Base-by-base conservation (phyloP, 192 early-diverging fungal species). In the Linnemannia zychae region DNA sequence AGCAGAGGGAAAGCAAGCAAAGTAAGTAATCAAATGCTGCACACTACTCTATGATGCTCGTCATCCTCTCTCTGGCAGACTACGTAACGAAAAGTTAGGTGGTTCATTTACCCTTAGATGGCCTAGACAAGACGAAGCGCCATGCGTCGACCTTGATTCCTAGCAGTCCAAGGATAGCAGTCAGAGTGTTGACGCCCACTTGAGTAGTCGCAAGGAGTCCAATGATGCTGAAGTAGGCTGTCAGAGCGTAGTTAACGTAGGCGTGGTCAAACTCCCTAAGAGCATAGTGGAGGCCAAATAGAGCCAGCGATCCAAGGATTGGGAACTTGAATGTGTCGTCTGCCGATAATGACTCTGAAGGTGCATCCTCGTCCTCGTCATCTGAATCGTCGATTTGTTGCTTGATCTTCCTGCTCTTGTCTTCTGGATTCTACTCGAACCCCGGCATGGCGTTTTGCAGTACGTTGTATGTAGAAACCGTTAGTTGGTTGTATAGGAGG, bases 301-400 rank as follows among this genome's bases (percentile, higher is more conserved):
- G 83, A n/a, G 90, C 93, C 13, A 81, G 78, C 16, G 97, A 97
- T 28, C 98, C 98, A 52, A 96, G 91, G 4, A 99, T 78, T 6
- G 98, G 98, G 75, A 97, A 96, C 93, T 91, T 91, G 74, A 95
- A 94, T 38, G 98, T 97, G 84, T 98, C 97, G 49, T 92, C 89
- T 1, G 93, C 78, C 2, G 94, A 92, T 67, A 99, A 91, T 50
- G 91, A 91, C 74, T 99, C 98, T 67, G 75, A 78, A 1, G 75
- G 76, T 67, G 87, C 90, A 31, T 95, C 92, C n/a, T 92, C 63
- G 20, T 92, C 91, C 67, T 91, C 92, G 13, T 88, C 90, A 74
- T 94, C 93, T 4, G 91, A 92, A 74, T 90, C 80, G 86, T 87
- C 48, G 75, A 82, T 82, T 16, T 88, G 89, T 48, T 77, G 74